Conservation (phyloP, 1,284 basidiomycete species). For the Cryptococcus neoformans region DNA sequence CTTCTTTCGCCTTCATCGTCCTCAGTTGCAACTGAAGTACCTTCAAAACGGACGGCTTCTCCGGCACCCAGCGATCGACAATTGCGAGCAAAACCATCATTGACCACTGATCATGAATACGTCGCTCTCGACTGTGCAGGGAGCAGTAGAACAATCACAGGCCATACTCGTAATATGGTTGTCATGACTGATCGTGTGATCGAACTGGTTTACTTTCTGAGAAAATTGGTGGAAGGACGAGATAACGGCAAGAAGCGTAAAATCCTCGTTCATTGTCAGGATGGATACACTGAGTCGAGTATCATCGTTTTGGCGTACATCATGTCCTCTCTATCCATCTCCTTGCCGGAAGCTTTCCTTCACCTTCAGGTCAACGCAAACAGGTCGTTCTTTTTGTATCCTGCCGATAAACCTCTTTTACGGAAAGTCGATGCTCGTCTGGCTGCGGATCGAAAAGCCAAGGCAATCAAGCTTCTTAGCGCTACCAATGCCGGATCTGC, state of each 20-base stretch:
- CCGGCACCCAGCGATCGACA: conserved; percentile 14
- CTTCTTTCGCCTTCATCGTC: conserved; percentile 31
- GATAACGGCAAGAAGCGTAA: conserved; percentile 33
- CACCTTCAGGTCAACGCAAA: conserved; percentile 60
- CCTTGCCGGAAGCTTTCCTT: conserved; percentile 80
- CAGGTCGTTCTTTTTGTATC: conserved; percentile 87
- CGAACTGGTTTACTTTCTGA: conserved; percentile 43
- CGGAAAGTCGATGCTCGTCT: conserved; percentile 67
- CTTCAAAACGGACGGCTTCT: conserved; percentile 21
- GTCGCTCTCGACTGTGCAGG: conserved; percentile 43
- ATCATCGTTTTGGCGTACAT: conserved; percentile 82
- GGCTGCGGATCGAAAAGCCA: conserved; percentile 32
- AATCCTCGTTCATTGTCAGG: conserved; percentile 51
- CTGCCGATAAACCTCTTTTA: conserved; percentile 72
- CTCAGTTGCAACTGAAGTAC: conserved; percentile 9
- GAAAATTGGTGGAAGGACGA: conserved; percentile 40
- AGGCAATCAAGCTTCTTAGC: conserved; percentile 30
- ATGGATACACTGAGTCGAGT: conserved; percentile 74
- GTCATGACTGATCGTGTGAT: conserved; percentile 44
- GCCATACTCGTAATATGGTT: conserved; percentile 36
- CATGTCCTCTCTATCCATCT: conserved; percentile 69
- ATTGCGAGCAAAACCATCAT: conserved; percentile 10
- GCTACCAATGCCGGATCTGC: not conserved
- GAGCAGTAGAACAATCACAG: conserved; percentile 43
- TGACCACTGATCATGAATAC: conserved; percentile 26